Conservation (phyloP, 2,329 filamentous ascomycete species). For the Colletotrichum salicis region DNA sequence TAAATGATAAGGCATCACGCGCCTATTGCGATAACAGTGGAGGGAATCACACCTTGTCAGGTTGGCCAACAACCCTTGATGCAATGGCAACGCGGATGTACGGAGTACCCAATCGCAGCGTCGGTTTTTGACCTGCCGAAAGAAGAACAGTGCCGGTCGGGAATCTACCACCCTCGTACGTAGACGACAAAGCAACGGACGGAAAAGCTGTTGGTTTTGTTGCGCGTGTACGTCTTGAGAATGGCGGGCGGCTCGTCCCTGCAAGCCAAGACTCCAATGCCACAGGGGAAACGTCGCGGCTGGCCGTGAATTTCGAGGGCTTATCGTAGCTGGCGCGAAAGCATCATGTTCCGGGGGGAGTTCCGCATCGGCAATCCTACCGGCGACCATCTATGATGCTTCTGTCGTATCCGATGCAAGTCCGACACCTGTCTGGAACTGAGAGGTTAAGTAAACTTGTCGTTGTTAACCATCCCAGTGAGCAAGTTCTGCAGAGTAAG, state of each 20-base stretch:
- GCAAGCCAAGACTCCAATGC: constrained; percentile 7
- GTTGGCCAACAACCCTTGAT: not conserved
- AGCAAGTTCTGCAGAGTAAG: not conserved
- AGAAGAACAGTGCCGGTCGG: constrained; percentile 12
- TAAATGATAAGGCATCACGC: constrained; percentile 4
- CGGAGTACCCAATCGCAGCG: not conserved
- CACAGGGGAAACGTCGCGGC: constrained; percentile 2
- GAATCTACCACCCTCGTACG: not conserved
- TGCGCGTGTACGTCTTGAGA: not conserved
- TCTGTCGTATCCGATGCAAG: not conserved
- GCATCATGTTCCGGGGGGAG: not conserved
- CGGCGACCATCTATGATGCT: not conserved
- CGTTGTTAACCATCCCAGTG: not conserved
- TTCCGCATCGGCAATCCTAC: not conserved
- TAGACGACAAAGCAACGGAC: not conserved
- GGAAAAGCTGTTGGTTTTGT: not conserved
- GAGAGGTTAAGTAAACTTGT: not conserved
- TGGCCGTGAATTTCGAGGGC: not conserved
- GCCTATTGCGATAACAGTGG: constrained; percentile 17
- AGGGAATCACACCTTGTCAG: constrained; percentile 10
- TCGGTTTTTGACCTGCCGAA: constrained; percentile 23
- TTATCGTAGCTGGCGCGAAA: not conserved
- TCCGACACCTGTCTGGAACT: not conserved
- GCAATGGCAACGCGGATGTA: not conserved
- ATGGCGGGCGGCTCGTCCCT: not conserved